Evolutionary conservation across 2,329 filamentous ascomycete species (phyloP).

Genomic region (Colletotrichum caudatum): DNA sequence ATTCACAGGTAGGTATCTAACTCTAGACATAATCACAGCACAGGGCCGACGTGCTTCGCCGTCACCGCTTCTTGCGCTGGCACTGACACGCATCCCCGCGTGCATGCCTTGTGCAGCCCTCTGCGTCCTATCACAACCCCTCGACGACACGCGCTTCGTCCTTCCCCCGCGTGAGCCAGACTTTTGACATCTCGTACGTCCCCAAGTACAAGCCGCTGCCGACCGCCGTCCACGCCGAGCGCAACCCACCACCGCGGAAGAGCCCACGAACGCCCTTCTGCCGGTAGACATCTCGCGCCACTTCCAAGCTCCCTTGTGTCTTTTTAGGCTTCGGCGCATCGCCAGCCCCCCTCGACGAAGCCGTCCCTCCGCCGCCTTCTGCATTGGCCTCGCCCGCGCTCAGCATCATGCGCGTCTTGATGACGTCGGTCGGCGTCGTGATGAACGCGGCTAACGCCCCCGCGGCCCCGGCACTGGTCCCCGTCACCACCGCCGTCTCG

Average conservation of each 20-base stretch:
- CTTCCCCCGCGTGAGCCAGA: constrained; percentile 66
- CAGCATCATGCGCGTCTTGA: constrained; percentile 93
- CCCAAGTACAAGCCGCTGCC: constrained; percentile 88
- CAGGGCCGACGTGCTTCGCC: background rate
- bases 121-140: constrained; percentile 42
- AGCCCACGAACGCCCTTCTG: constrained; percentile 79
- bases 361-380: constrained; percentile 10
- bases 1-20: background rate
- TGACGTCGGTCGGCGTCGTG: constrained; percentile 90
- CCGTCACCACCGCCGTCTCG: constrained; percentile 79
- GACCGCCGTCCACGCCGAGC: constrained; percentile 83
- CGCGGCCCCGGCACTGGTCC: constrained; percentile 77
- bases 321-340: background rate
- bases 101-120: background rate
- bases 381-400: constrained; percentile 59
- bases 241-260: constrained; percentile 80
- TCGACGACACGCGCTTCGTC: constrained; percentile 55
- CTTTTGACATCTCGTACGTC: constrained; percentile 84
- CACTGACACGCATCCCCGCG: constrained; percentile 16
- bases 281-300: constrained; percentile 73
- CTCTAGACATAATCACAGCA: constrained; percentile 3
- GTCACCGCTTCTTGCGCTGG: constrained; percentile 19
- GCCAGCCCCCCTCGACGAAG: background rate
- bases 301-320: constrained; percentile 60
- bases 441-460: constrained; percentile 81